Evolutionary conservation across 306 rosid species (phyloP).

Genomic region (Trichosanthes truncata): DNA sequence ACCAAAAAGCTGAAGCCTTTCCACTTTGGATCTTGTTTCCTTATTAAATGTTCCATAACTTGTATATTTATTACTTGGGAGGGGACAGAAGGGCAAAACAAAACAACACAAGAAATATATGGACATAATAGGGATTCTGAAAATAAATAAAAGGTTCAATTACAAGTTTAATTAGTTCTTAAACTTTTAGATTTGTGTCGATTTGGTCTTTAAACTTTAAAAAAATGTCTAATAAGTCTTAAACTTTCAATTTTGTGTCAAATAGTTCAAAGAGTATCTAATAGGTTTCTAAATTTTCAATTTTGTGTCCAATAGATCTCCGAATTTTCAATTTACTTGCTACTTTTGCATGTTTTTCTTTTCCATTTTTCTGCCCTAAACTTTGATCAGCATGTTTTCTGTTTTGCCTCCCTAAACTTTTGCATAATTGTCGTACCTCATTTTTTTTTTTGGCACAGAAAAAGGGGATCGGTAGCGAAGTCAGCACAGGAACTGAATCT

Average conservation of each 20-base stretch:
- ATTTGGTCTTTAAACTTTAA: no score
- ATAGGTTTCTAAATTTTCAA: no score
- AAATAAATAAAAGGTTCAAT: no score
- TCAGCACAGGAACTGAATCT: slow-evolving; percentile 84
- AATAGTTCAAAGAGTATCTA: no score
- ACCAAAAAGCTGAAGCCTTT: background rate
- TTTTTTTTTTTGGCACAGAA: slow-evolving; percentile 27
- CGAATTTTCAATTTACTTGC: background rate
- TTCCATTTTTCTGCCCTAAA: background rate
- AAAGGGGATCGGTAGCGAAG: slow-evolving; percentile 87
- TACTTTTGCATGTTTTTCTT: background rate
- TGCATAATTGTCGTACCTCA: background rate
- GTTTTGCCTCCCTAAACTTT: background rate
- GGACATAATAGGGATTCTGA: no score
- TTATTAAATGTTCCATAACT: background rate
- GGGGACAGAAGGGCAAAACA: background rate
- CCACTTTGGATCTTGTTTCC: background rate
- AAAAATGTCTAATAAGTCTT: no score
- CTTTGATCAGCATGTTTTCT: background rate
- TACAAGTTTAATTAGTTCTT: no score
- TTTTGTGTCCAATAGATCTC: no score
- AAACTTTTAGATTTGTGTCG: no score
- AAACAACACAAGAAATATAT: background rate
- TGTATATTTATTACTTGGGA: background rate
- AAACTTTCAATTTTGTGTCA: no score